A percentile compares a stretch with the other conserved stretches of the same genome.
phyloP scores from a whole-genome alignment of 768 basidiomycete genomes.

The Mycena vitilis region DNA sequence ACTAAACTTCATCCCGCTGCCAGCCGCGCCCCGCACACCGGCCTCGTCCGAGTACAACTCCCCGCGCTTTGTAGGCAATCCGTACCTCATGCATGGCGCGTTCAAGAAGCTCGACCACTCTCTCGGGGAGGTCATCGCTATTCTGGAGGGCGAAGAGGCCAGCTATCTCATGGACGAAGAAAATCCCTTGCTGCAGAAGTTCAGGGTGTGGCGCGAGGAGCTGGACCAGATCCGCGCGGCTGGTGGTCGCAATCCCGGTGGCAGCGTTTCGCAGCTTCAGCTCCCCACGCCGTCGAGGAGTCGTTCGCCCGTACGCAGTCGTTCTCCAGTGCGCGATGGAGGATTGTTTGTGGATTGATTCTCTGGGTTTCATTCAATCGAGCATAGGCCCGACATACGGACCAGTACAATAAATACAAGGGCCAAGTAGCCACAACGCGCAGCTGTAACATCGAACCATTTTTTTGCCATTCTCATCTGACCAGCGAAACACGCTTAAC shows the following conservation, averaged over 20 bases:
- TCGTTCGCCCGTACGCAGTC: constrained; percentile 30
- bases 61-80: constrained; percentile 55
- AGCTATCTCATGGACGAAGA: constrained; percentile 49
- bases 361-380: constrained; percentile 14
- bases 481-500: constrained; percentile 1
- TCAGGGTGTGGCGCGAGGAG: constrained; percentile 56
- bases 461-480: neutral
- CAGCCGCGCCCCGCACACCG: constrained; percentile 40
- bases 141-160: constrained; percentile 58
- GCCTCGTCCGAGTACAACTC: constrained; percentile 37
- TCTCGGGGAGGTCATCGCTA: constrained; percentile 54
- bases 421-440: constrained; percentile 6
- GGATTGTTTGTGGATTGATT: constrained; percentile 36
- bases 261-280: constrained; percentile 42
- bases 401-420: constrained; percentile 15
- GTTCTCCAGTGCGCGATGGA: constrained; percentile 24
- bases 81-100: constrained; percentile 57
- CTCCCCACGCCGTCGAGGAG: constrained; percentile 52
- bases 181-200: constrained; percentile 51
- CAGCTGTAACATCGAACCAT: constrained; percentile 21
- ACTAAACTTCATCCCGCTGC: constrained; percentile 8
- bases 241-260: constrained; percentile 28
- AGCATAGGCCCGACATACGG: constrained; percentile 11
- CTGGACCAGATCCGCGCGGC: constrained; percentile 47
- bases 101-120: constrained; percentile 58